Base-by-base conservation (phyloP, 208 protist genomes). In the Naegleria lovaniensis region DNA sequence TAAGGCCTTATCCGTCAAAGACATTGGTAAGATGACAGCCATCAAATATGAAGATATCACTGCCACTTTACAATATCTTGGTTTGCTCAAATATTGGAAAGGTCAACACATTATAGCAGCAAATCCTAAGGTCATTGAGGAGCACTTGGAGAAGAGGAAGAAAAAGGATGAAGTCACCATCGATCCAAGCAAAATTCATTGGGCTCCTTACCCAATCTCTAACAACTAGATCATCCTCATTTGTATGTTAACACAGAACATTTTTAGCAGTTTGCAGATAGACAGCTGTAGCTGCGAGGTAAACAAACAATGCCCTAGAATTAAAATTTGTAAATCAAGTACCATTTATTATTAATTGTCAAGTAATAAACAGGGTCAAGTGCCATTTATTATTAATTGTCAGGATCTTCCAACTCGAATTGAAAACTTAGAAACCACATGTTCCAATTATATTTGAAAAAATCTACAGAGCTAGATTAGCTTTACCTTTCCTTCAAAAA, bases 31-130 rank as follows among this genome's bases (percentile, higher is more conserved):
- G 0, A 48, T 92, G 87, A 95, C 94, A 0, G 33, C 41, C 19
- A 94, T 94, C 87, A 93, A 93, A 33, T 91, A 93, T 15, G 95
- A 97, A 75, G 96, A 97, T 90, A 95, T 97, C 52, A 94, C 97
- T n/a, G 88, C 88, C 5, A 96, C 96, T 25, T 89, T 97, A 43
- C 93, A 95, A 90, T 93, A 88, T 38, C 90, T 97, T 0, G 92
- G 92, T 83, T 79, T 97, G 15, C 92, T 97, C 85, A 93, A 94
- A 88, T 96, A 96, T 92, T 96, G 93, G 93, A 96, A 96, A 90
- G 91, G 95, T 36, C 93, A 96, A 92, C 94, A 95, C 89, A 95
- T 96, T 76, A 95, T 97, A 16, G 94, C 93, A 40, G 94, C 96
- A 0, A 95, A 94, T 13, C 93, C 94, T 0, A 95, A 95, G 88